phyloP scores from a whole-genome alignment of 225 moss, liverwort and hornwort species.

The Anthoceros angustus region DNA sequence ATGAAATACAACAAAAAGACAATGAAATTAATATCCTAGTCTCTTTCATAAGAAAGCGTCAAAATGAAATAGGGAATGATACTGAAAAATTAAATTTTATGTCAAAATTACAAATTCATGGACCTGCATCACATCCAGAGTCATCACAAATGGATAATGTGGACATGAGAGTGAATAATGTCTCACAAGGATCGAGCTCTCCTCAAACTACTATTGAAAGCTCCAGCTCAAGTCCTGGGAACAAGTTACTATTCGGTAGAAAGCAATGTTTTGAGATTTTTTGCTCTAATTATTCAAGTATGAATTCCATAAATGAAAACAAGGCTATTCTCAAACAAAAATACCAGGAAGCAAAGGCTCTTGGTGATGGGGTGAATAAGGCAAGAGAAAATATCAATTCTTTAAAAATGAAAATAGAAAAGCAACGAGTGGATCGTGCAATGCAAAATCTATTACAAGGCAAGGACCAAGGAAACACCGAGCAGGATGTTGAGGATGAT shows the following conservation, averaged over 20 bases:
- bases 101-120: constrained; percentile 7
- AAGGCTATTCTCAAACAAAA: constrained; percentile 37
- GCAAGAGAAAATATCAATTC: constrained; percentile 43
- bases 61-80: constrained; percentile 10
- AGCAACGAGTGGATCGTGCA: constrained; percentile 31
- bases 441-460: constrained; percentile 28
- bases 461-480: constrained; percentile 10
- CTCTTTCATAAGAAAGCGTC: constrained; percentile 52
- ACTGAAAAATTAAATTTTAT: not conserved
- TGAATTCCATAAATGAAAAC: constrained; percentile 49
- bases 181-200: no score
- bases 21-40: constrained; percentile 79
- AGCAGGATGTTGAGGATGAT: constrained; percentile 27
- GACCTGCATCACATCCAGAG: constrained; percentile 7
- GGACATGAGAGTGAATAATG: not conserved
- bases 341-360: constrained; percentile 40
- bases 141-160: not conserved
- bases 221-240: not conserved
- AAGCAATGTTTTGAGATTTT: not conserved
- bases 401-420: constrained; percentile 38
- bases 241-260: not conserved
- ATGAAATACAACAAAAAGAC: constrained; percentile 59
- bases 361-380: constrained; percentile 47
- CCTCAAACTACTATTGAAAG: not conserved
- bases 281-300: constrained; percentile 14